Evolutionary conservation across 108 stramenopile genomes (phyloP).

Genomic region (Nitzschia palea): DNA sequence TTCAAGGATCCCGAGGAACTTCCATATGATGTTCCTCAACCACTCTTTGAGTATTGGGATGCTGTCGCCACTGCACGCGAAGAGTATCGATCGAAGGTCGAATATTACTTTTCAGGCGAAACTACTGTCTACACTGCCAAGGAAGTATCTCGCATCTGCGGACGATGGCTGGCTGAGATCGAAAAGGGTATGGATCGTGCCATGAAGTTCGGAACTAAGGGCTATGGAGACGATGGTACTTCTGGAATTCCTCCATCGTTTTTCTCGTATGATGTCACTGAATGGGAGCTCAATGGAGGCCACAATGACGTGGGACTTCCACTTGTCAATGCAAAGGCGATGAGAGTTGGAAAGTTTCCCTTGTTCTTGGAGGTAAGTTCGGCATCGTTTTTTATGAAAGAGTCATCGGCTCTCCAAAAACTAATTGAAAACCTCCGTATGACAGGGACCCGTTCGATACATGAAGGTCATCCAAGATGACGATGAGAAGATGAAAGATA

Average conservation of each 20-base stretch:
- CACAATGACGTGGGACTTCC: constrained; percentile 70
- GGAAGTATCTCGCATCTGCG: constrained; percentile 61
- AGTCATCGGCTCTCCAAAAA: neutral
- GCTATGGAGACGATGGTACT: constrained; percentile 83
- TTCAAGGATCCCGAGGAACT: constrained; percentile 71
- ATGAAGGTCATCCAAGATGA: constrained; percentile 91
- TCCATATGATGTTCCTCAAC: constrained; percentile 63
- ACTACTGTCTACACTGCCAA: constrained; percentile 55
- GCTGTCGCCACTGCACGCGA: constrained; percentile 84
- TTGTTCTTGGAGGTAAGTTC: constrained; percentile 80
- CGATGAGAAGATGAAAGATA: constrained; percentile 63
- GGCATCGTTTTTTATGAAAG: neutral
- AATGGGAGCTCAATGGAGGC: constrained; percentile 59
- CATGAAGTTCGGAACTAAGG: constrained; percentile 78
- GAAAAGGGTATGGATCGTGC: constrained; percentile 80
- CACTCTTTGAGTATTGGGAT: constrained; percentile 92
- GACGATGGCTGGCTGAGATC: constrained; percentile 72
- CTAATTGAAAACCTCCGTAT: neutral
- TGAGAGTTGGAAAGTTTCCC: constrained; percentile 87
- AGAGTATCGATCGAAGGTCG: constrained; percentile 73
- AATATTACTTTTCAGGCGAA: constrained; percentile 88
- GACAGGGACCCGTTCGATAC: constrained; percentile 84
- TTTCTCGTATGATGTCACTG: constrained; percentile 84
- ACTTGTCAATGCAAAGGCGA: constrained; percentile 74
- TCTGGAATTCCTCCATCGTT: constrained; percentile 84